Percentiles rank a stretch among this genome's conserved stretches.
These are phyloP conservation scores for Brassica balearica DNA, from an alignment of 441 rosid genomes.

Conservation along the genomic window DNA sequence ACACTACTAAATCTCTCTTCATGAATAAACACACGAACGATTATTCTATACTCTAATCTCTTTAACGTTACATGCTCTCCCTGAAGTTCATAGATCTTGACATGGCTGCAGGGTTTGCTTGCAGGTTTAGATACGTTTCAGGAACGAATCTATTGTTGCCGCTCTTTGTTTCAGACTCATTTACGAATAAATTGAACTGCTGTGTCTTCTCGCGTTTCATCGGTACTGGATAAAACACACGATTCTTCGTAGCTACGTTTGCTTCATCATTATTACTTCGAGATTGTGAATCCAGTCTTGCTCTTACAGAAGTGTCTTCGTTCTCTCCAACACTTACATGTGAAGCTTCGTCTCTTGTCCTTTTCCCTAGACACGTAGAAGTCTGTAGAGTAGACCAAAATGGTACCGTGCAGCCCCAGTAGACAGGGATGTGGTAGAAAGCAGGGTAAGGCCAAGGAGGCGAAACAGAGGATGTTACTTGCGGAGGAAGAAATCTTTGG, in stretches of 20 bases:
- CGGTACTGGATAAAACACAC: conserved; percentile 16
- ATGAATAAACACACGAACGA: not conserved
- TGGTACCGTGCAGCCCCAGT: conserved; percentile 47
- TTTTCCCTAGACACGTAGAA: conserved; percentile 49
- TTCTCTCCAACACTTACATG: conserved; percentile 22
- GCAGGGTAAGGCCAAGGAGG: conserved; percentile 42
- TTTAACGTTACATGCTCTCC: conserved; percentile 44
- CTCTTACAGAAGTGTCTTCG: conserved; percentile 35
- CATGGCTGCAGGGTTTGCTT: conserved; percentile 67
- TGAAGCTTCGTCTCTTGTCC: conserved; percentile 47
- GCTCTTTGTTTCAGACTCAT: conserved; percentile 31
- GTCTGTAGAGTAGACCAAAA: conserved; percentile 38
- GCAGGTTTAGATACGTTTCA: conserved; percentile 45
- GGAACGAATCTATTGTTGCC: conserved; percentile 29
- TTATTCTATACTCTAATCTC: conserved; percentile 7
- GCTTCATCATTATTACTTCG: conserved; percentile 31
- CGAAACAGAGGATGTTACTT: conserved; percentile 32
- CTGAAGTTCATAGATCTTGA: conserved; percentile 59
- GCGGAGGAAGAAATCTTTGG: conserved; percentile 40
- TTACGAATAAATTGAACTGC: conserved; percentile 24
- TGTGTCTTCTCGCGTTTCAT: conserved; percentile 29
- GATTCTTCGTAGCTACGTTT: conserved; percentile 43
- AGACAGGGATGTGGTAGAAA: conserved; percentile 49
- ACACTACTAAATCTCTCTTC: conserved; percentile 11
- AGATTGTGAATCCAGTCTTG: conserved; percentile 37